Conservation (phyloP, 2,329 filamentous ascomycete genomes). For the Lasiodiplodia hormozganensis region DNA sequence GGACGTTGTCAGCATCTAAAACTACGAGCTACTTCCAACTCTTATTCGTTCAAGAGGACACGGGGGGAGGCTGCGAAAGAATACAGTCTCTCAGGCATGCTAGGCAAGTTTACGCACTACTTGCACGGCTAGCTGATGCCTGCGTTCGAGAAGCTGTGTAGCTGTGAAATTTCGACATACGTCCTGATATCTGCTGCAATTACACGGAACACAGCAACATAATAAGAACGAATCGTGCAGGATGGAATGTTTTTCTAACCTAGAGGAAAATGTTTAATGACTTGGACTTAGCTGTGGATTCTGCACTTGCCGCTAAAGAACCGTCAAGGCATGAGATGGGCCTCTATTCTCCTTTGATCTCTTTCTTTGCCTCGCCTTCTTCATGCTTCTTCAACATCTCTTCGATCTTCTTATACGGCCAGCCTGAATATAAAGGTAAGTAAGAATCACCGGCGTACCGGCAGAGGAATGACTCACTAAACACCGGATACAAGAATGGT, state of each 20-base stretch:
- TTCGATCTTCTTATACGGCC: slow-evolving; percentile 49
- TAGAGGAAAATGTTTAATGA: background rate
- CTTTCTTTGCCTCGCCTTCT: slow-evolving; percentile 23
- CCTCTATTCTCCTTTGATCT: slow-evolving; percentile 27
- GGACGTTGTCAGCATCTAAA: no score
- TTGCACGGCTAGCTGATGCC: no score
- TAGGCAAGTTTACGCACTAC: no score
- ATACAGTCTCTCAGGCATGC: no score
- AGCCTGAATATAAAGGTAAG: slow-evolving; percentile 29
- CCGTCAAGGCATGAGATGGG: background rate
- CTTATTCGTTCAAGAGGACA: background rate
- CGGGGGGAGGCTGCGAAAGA: no score
- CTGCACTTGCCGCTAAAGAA: background rate
- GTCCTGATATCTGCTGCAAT: no score
- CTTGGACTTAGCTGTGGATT: background rate
- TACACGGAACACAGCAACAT: no score
- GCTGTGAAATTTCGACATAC: no score
- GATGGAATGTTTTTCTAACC: no score
- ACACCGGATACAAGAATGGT: slow-evolving; percentile 62
- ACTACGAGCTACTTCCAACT: background rate
- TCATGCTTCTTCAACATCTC: slow-evolving; percentile 41
- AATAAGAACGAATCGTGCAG: no score
- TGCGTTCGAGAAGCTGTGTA: no score
- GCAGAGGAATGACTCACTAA: slow-evolving; percentile 29
- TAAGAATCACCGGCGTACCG: background rate